Percentiles rank a stretch among this genome's conserved stretches.
phyloP scores from a whole-genome alignment of 2,329 filamentous ascomycete species.

The Emericellopsis cladophorae region DNA sequence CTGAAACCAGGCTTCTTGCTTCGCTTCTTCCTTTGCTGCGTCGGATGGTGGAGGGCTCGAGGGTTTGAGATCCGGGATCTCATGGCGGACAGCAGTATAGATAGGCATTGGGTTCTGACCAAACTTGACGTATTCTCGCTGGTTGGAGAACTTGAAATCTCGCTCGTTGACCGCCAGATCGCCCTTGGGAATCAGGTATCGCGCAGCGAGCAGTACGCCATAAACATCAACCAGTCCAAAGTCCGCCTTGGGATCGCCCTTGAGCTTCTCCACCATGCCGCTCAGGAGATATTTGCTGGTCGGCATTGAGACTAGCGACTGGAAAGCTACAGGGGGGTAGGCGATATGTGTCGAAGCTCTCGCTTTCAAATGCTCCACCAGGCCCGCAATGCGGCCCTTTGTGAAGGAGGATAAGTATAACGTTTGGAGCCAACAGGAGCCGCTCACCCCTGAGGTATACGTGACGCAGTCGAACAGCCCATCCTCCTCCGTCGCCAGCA shows the following conservation, averaged over 20 bases:
- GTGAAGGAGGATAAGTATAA: constrained; percentile 68
- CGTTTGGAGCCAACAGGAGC: constrained; percentile 88
- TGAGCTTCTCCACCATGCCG: constrained; percentile 83
- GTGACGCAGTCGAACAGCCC: constrained; percentile 90
- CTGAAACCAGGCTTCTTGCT: constrained; percentile 79
- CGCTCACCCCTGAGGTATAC: constrained; percentile 91
- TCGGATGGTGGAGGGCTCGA: constrained; percentile 18
- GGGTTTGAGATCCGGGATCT: constrained; percentile 56
- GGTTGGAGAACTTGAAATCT: constrained; percentile 87
- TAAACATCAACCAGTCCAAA: constrained; percentile 93
- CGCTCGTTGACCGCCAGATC: constrained; percentile 59
- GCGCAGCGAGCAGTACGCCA: constrained; percentile 70
- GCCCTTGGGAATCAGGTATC: constrained; percentile 71
- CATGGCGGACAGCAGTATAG: constrained; percentile 89
- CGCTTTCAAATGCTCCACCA: constrained; percentile 78
- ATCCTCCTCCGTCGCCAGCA: constrained; percentile 70
- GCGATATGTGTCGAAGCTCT: constrained; percentile 82
- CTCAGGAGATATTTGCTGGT: constrained; percentile 87
- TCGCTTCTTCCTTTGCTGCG: constrained; percentile 36
- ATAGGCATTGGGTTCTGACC: constrained; percentile 84
- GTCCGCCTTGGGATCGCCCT: constrained; percentile 55
- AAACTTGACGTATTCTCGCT: constrained; percentile 60
- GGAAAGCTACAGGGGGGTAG: constrained; percentile 74
- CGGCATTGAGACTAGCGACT: constrained; percentile 71
- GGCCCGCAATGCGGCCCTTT: constrained; percentile 48